Base-by-base conservation (phyloP, 495 filamentous ascomycete genomes). In the Hyaloscypha hepaticicola region DNA sequence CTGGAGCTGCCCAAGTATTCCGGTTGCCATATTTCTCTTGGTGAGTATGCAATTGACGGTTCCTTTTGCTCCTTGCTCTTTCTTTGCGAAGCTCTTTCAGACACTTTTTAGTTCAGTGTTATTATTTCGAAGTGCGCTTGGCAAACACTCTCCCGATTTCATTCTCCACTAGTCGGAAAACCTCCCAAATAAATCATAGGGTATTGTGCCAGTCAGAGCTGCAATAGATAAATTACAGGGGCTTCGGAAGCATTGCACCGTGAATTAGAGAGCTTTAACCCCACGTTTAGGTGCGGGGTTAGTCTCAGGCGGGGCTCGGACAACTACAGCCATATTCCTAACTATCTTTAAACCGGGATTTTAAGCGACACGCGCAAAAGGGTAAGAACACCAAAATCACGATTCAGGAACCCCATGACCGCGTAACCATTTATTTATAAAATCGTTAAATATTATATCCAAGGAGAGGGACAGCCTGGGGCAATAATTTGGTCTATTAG, bases 161-260 rank as follows among this genome's bases (percentile, higher is more conserved):
- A 16, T 45, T 16, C 4, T 45, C 38, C 14, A 45, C 14, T 14
- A 7, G 26, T 56, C 28, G 53, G 53, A 24, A 25, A 56, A 31
- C 53, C 53, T 28, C 53, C 52, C 38, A 45, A 16, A 45, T 45
- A 16, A 45, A 16, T 16, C 6, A 16, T 19, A 9, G 19, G 38
- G 14, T 11, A 14, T 16, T 41, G 14, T 3, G 38, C 53, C 28
- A 56, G 16, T 31, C 19, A 7, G 0, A n/a, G 53, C 26, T 29
- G 22, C 53, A 21, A 19, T 53, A 16, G 38, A 45, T 14, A 45
- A 3, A 53, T 33, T 57, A 24, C 56, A 58, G 7, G 56, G 56
- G 25, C 33, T 38, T 58, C 56, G 56, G 56, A 58, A 21, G 31
- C 56, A 58, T 58, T 48, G 25, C 33, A 58, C 56, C 56, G 33